Percentiles rank a stretch among this genome's conserved stretches.
Conservation (phyloP, 257 asterid genomes). For the Lycium barbarum region DNA sequence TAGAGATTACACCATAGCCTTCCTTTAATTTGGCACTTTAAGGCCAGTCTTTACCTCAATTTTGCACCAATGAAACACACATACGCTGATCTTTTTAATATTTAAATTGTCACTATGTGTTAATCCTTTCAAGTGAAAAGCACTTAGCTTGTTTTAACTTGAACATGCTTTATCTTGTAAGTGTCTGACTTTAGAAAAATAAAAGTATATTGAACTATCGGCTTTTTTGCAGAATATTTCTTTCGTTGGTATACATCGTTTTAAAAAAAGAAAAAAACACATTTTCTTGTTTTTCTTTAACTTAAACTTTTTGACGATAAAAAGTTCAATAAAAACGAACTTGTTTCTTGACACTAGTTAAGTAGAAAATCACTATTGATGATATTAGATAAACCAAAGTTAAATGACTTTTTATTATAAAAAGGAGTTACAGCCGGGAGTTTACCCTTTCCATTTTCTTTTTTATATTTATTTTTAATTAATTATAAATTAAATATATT, state of each 20-base stretch:
- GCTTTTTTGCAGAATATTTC: conserved; percentile 9
- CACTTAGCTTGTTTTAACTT: background rate
- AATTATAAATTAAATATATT: too few species aligned
- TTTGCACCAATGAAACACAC: background rate
- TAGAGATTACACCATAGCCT: background rate
- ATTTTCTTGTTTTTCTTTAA: background rate
- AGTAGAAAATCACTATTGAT: background rate
- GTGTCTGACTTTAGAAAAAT: background rate
- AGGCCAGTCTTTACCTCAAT: background rate
- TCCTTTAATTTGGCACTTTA: conserved; percentile 16
- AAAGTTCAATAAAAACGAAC: background rate
- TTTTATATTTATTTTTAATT: background rate
- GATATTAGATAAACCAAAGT: background rate
- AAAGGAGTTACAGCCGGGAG: background rate
- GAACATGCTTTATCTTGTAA: background rate
- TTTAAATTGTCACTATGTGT: background rate
- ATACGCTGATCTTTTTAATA: conserved; percentile 12
- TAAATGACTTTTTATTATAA: background rate
- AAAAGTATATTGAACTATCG: conserved; percentile 13
- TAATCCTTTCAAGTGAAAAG: background rate
- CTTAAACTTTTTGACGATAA: background rate
- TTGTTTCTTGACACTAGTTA: background rate
- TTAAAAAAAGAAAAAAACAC: background rate
- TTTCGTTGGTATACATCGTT: background rate
- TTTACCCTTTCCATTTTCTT: background rate